phyloP scores from a whole-genome alignment of 176 grass and related monocot genomes.

The Ananas comosus region DNA sequence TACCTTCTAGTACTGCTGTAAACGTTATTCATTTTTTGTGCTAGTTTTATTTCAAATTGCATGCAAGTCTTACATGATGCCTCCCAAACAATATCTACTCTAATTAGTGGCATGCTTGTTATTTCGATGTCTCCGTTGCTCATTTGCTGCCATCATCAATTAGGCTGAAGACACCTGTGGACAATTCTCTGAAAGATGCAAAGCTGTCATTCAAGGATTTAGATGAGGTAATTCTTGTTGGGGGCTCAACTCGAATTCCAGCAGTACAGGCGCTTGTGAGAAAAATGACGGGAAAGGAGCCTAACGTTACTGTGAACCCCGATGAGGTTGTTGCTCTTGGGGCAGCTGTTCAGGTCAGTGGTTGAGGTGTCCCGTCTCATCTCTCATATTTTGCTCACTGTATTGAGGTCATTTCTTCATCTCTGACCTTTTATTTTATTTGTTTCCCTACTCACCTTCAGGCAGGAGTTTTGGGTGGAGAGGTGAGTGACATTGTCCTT shows the following conservation, averaged over 20 bases:
- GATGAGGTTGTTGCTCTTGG: slow-evolving; percentile 97
- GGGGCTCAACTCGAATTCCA: slow-evolving; percentile 93
- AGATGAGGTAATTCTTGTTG: slow-evolving; percentile 96
- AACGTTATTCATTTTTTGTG: neutral
- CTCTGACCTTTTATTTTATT: slow-evolving; percentile 12
- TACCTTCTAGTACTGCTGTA: neutral
- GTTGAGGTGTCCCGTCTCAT: slow-evolving; percentile 15
- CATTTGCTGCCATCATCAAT: slow-evolving; percentile 6
- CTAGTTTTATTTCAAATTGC: too few species aligned
- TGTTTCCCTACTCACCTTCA: slow-evolving; percentile 12
- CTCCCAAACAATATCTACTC: neutral
- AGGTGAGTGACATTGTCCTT: slow-evolving; percentile 95
- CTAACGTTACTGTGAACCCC: slow-evolving; percentile 97
- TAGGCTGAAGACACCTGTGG: slow-evolving; percentile 86
- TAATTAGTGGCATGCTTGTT: neutral
- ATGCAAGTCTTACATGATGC: neutral
- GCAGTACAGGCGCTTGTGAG: slow-evolving; percentile 84
- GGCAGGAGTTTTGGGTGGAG: slow-evolving; percentile 86
- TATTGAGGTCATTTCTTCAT: neutral
- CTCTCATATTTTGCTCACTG: neutral
- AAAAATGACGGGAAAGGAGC: slow-evolving; percentile 89
- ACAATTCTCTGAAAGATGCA: slow-evolving; percentile 81
- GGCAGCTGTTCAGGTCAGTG: slow-evolving; percentile 82
- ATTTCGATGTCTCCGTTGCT: neutral
- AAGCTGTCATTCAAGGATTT: slow-evolving; percentile 75